A percentile compares a stretch with the other conserved stretches of the same genome.
These are phyloP conservation scores for Babesia ovata DNA, from an alignment of 169 alveolate species.

Conservation along the genomic window DNA sequence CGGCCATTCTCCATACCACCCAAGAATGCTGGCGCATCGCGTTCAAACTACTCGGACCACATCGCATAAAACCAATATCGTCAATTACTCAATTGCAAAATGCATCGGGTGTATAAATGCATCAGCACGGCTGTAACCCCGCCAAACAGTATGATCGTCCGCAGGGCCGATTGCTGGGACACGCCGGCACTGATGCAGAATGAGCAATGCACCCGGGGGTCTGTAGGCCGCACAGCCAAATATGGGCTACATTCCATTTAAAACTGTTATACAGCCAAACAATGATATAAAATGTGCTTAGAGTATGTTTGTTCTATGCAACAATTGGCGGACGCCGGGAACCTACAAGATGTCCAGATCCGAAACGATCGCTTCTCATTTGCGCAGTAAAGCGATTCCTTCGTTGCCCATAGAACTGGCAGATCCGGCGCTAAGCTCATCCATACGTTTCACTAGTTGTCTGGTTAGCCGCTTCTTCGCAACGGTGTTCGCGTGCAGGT, in stretches of 20 bases:
- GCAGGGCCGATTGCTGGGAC: not conserved
- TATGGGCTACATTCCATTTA: not conserved
- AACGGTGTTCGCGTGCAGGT: slow-evolving; percentile 33
- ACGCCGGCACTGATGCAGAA: not conserved
- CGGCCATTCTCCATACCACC: slow-evolving; percentile 33
- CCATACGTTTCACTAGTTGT: not conserved
- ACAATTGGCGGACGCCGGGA: no score
- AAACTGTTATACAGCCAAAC: no score
- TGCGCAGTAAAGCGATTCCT: slow-evolving; percentile 1
- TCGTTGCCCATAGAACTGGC: not conserved
- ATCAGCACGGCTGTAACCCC: no score
- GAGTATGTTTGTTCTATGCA: no score
- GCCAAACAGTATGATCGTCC: not conserved
- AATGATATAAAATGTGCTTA: no score
- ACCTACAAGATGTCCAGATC: no score
- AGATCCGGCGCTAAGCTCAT: not conserved
- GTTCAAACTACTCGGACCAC: not conserved
- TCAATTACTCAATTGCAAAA: no score
- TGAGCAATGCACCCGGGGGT: no score
- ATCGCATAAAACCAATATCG: not conserved
- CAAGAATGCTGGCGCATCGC: not conserved
- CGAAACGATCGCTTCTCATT: not conserved
- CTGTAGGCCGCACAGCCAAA: not conserved
- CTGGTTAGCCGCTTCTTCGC: slow-evolving; percentile 49
- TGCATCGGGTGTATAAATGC: no score